Percentiles rank a stretch among this genome's conserved stretches.
Evolutionary conservation across 345 rosid species (phyloP).

Genomic region (Camelina hispida): DNA sequence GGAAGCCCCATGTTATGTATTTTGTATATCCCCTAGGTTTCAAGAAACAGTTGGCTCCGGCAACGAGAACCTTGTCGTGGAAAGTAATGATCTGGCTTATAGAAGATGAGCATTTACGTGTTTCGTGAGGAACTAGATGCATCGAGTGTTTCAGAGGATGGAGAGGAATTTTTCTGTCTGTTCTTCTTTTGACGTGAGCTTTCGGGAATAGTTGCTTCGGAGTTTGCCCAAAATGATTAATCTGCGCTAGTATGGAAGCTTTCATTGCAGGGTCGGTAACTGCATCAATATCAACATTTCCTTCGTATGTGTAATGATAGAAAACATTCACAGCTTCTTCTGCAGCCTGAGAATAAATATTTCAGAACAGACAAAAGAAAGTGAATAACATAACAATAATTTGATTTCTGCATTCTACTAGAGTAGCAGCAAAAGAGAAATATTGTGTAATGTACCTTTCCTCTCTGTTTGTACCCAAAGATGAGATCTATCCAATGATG

Average conservation of each 20-base stretch:
- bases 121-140: conserved; percentile 85
- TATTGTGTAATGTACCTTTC: conserved; percentile 68
- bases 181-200: conserved; percentile 83
- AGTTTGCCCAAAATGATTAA: conserved; percentile 99
- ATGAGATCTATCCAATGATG: conserved; percentile 99
- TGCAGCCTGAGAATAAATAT: conserved; percentile 71
- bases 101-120: conserved; percentile 76
- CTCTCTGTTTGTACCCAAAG: conserved; percentile 97
- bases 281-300: conserved; percentile 98
- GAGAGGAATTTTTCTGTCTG: conserved; percentile 74
- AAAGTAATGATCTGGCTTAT: conserved; percentile 76
- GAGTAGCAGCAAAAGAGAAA: conserved; percentile 14
- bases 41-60: conserved; percentile 72
- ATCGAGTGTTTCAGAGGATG: conserved; percentile 87
- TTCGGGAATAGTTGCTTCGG: conserved; percentile 97
- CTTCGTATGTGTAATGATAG: conserved; percentile 99
- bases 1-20: conserved; percentile 95
- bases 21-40: conserved; percentile 91
- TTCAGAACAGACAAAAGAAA: conserved; percentile 20
- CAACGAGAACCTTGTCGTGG: conserved; percentile 85
- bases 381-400: conserved; percentile 31
- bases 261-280: conserved; percentile 99
- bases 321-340: conserved; percentile 99
- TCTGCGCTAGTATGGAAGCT: conserved; percentile 98
- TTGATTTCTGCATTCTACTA: conserved; percentile 30